phyloP scores from a whole-genome alignment of 768 basidiomycete species.

The Tricholoma matsutake region DNA sequence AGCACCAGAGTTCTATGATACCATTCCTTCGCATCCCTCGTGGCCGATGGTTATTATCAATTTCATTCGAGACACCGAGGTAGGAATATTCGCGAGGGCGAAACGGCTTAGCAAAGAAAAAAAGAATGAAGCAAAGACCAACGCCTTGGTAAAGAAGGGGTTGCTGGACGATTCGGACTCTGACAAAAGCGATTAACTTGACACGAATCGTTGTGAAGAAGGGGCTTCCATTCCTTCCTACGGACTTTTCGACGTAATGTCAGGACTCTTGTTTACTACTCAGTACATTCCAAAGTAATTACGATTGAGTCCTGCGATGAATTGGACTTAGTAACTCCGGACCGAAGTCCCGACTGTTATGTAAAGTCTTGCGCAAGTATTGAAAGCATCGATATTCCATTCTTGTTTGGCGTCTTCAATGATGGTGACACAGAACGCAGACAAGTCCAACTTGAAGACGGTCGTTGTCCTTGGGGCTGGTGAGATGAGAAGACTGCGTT shows the following conservation, averaged over 20 bases:
- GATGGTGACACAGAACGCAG: background rate
- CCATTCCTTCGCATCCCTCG: conserved; percentile 79
- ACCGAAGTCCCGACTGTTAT: background rate
- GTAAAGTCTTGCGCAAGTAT: no score
- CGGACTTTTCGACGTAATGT: background rate
- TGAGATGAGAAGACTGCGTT: background rate
- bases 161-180: conserved; percentile 5
- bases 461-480: conserved; percentile 23
- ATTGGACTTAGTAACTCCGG: no score
- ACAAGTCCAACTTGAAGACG: background rate
- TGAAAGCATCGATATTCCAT: no score
- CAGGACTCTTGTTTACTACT: no score
- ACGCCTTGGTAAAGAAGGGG: background rate
- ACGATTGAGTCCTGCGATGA: no score
- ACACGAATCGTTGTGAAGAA: background rate
- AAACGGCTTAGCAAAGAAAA: conserved; percentile 58
- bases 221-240: background rate
- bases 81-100: conserved; percentile 85
- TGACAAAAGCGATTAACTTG: conserved; percentile 15
- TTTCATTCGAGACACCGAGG: conserved; percentile 88
- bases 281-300: no score
- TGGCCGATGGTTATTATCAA: conserved; percentile 96
- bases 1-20: conserved; percentile 91
- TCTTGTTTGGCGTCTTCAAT: no score
- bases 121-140: background rate